Percentiles rank a stretch among this genome's conserved stretches.
These are phyloP conservation scores for Fusarium penzigii DNA, from an alignment of 2,329 filamentous ascomycete genomes.

Conservation along the genomic window DNA sequence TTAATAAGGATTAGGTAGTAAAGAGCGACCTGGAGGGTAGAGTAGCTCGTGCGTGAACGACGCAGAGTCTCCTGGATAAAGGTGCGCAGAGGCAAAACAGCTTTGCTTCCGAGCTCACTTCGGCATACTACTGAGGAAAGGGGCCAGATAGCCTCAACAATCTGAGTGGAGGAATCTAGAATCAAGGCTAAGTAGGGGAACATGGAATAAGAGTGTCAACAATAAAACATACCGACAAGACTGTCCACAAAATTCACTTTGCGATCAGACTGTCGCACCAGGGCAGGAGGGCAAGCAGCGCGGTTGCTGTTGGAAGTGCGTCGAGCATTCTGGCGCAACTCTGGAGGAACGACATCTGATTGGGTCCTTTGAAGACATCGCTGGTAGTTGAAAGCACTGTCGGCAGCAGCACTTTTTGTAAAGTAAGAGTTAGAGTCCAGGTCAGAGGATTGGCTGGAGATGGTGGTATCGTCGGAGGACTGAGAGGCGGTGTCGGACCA, in stretches of 20 bases:
- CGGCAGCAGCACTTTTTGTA: constrained; percentile 26
- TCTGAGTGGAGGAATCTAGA: constrained; percentile 92
- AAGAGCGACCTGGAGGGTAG: constrained; percentile 91
- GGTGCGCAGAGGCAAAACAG: constrained; percentile 84
- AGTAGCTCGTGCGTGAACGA: constrained; percentile 94
- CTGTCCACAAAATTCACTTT: constrained; percentile 96
- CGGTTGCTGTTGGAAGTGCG: constrained; percentile 56
- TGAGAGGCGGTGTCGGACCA: constrained; percentile 75
- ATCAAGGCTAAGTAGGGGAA: constrained; percentile 36
- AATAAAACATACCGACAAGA: constrained; percentile 82
- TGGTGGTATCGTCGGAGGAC: constrained; percentile 67
- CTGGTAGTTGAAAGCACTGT: constrained; percentile 25
- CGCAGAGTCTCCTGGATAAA: constrained; percentile 98
- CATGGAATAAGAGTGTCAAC: constrained; percentile 20
- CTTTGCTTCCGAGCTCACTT: constrained; percentile 70
- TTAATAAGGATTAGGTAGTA: constrained; percentile 97
- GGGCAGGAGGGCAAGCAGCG: constrained; percentile 67
- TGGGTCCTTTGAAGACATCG: constrained; percentile 30
- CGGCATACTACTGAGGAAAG: constrained; percentile 79
- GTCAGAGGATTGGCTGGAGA: constrained; percentile 62
- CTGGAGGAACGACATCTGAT: constrained; percentile 52
- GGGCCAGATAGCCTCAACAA: constrained; percentile 97
- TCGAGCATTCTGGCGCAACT: constrained; percentile 66
- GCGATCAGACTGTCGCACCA: constrained; percentile 85
- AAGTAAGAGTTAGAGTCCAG: constrained; percentile 47